Evolutionary conservation across 345 rosid species (phyloP), one percentile per base, ranked within the genome.

Genomic region (Clausena lansium): DNA sequence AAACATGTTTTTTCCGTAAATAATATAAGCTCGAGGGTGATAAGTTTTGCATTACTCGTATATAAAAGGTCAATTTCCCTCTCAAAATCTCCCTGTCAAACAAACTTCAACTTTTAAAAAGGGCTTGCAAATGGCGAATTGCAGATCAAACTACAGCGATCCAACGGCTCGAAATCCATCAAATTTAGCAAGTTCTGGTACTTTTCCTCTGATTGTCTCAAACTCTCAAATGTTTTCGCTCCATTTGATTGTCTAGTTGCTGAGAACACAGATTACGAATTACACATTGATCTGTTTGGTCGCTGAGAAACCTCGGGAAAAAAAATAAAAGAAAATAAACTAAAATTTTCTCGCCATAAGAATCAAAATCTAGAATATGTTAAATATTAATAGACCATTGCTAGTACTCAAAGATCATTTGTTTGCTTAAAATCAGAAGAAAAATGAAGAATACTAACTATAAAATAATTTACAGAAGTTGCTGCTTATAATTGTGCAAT

Each of bases 101-200:
- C n/a, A 59, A 27, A 22, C 24, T 47, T 27, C 39, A 19, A 6
- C n/a, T 75, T 47, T 14, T 13, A 45, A 0, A 45, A 1, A 33
- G 13, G n/a, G 19, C 5, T 60, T 72, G 39, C 14, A 38, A 9
- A 86, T 84, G 85, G 81, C 77, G 63, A 75, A 70, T 52, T 73
- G 64, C 20, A 52, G 58, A 38, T 38, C 84, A 54, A 73, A 70
- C 77, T 67, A 52, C 76, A 38, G 62, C 47, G 76, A 76, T 59
- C 74, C 76, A 67, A 41, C 76, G 64, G 64, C 55, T 69, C 80
- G 68, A 59, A 76, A 78, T 68, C 52, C 77, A 41, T 70, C 76
- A 17, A 70, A 9, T 61, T 6, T 59, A 50, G 19, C 59, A 52
- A 80, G 19, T 74, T 65, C 77, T 70, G 86, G 85, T 86, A 9